Evolutionary conservation across 163 green algal species (phyloP).

Genomic region (Smithsoniella earleae): DNA sequence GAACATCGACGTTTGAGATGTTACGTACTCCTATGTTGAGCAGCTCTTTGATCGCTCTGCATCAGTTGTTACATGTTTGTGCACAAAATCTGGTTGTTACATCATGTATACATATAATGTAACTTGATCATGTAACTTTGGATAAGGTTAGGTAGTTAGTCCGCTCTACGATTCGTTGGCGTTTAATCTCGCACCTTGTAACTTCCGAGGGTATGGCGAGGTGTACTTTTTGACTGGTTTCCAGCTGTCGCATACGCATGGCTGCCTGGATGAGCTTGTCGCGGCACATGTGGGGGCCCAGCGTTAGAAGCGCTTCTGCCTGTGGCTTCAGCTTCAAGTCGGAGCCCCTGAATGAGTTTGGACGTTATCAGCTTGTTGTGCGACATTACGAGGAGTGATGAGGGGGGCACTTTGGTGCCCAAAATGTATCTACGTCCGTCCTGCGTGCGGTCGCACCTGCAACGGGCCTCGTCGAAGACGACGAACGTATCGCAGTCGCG

Average conservation of each 20-base stretch:
- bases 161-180: too few relatives aligned
- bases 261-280: conserved; percentile 38
- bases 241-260: not conserved
- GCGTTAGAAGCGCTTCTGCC: conserved; percentile 47
- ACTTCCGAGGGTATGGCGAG: not conserved
- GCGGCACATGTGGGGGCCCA: conserved; percentile 42
- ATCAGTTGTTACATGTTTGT: too few relatives aligned
- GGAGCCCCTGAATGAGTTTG: conserved; percentile 36
- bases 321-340: conserved; percentile 39
- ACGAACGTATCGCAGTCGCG: not conserved
- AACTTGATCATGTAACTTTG: too few relatives aligned
- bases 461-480: conserved; percentile 3
- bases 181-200: too few relatives aligned
- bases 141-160: too few relatives aligned
- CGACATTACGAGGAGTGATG: too few relatives aligned
- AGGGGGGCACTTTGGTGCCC: not conserved
- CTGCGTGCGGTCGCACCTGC: not conserved
- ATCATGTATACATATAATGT: too few relatives aligned
- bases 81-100: too few relatives aligned
- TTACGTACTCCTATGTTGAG: not conserved
- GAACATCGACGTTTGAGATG: not conserved
- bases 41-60: not conserved
- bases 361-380: too few relatives aligned
- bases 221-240: not conserved
- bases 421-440: not conserved